A percentile compares a stretch with the other conserved stretches of the same genome.
These are phyloP conservation scores for Pichia kluyveri DNA, from an alignment of 805 yeast genomes.

Conservation along the genomic window DNA sequence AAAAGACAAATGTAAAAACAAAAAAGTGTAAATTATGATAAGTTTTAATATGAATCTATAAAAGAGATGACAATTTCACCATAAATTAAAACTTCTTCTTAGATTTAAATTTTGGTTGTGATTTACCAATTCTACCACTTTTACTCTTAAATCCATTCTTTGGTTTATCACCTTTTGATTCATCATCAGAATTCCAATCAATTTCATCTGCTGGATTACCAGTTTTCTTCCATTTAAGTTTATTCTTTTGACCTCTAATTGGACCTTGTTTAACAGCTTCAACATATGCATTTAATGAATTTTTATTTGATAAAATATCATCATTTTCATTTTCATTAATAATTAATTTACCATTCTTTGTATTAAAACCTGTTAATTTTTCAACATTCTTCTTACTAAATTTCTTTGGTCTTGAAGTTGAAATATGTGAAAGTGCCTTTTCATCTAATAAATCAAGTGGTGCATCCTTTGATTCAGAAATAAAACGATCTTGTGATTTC, in stretches of 20 bases:
- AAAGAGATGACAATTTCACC: no score
- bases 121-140: constrained; percentile 20
- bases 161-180: constrained; percentile 1
- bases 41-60: no score
- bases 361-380: constrained; percentile 35
- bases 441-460: constrained; percentile 89
- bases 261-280: constrained; percentile 94
- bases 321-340: constrained; percentile 50
- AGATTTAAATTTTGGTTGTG: constrained; percentile 45
- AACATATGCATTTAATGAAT: constrained; percentile 82
- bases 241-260: constrained; percentile 86
- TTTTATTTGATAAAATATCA: constrained; percentile 31
- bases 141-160: constrained; percentile 6
- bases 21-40: background rate
- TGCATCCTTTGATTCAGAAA: constrained; percentile 59
- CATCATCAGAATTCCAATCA: constrained; percentile 33
- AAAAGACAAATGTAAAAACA: background rate
- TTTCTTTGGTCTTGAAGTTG: constrained; percentile 76
- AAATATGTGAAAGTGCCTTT: constrained; percentile 75
- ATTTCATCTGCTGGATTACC: constrained; percentile 30
- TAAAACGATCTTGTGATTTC: constrained; percentile 44
- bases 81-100: constrained; percentile 43
- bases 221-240: constrained; percentile 69
- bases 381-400: constrained; percentile 34
- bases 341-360: constrained; percentile 60